A percentile compares a stretch with the other conserved stretches of the same genome.
Evolutionary conservation across 331 rosid species (phyloP).

Genomic region (Quercus tomentella): DNA sequence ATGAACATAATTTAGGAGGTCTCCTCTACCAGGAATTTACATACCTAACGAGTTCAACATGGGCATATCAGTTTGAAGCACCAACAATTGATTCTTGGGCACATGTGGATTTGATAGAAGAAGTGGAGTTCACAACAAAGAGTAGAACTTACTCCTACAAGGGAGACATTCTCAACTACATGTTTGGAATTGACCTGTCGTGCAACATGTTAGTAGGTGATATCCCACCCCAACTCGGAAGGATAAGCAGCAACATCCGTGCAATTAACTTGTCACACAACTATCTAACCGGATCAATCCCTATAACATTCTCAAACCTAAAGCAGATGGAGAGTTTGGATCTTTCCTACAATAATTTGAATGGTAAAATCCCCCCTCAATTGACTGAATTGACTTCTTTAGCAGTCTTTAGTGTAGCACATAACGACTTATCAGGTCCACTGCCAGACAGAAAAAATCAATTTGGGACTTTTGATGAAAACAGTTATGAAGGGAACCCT

Average conservation of each 20-base stretch:
- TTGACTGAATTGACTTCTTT: no score
- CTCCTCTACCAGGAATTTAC: fast-evolving
- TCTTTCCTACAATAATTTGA: no score
- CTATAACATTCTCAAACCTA: fast-evolving
- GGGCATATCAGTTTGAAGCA: fast-evolving
- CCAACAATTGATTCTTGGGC: fast-evolving
- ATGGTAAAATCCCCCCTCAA: no score
- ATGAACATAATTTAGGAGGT: fast-evolving
- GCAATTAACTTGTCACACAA: not conserved
- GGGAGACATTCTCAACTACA: not conserved
- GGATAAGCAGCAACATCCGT: not conserved
- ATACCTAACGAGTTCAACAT: fast-evolving
- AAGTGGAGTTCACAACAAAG: not conserved
- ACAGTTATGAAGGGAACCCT: no score
- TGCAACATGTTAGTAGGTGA: not conserved
- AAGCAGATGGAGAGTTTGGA: no score
- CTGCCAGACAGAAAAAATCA: no score
- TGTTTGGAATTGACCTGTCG: not conserved
- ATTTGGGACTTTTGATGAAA: no score
- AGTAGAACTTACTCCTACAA: not conserved
- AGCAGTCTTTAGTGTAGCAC: no score
- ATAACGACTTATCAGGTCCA: not conserved
- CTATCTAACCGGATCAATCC: fast-evolving
- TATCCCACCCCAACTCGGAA: not conserved
- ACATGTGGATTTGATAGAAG: not conserved